These are phyloP conservation scores for Pythium grandisporangium DNA, from an alignment of 352 stramenopile genomes.

Conservation along the genomic window DNA sequence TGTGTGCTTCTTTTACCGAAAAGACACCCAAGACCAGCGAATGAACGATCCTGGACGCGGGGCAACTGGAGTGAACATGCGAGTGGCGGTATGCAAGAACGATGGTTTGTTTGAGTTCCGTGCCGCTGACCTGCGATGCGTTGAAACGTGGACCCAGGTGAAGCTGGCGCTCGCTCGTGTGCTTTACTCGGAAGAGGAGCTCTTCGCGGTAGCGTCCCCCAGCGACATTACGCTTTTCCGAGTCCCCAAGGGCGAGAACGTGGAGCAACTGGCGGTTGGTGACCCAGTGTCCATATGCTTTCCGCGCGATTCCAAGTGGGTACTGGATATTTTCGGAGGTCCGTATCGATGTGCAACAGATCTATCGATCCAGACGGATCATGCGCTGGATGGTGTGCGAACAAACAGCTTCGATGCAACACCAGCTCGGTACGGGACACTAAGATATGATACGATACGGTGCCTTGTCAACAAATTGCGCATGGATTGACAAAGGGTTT, in stretches of 20 bases:
- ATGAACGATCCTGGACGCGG: background rate
- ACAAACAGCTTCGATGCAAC: slow-evolving; percentile 20
- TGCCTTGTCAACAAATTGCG: too few relatives aligned
- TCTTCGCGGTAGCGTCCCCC: slow-evolving; percentile 47
- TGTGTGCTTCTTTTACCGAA: too few relatives aligned
- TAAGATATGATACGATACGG: too few relatives aligned
- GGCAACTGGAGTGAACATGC: slow-evolving; percentile 13
- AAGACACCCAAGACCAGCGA: too few relatives aligned
- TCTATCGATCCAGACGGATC: slow-evolving; percentile 45
- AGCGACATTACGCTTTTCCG: slow-evolving; percentile 54
- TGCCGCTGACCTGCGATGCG: slow-evolving; percentile 16
- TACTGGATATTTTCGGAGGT: slow-evolving; percentile 66
- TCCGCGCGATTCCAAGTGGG: slow-evolving; percentile 42
- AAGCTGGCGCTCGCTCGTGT: slow-evolving; percentile 49
- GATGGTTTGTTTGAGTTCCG: slow-evolving; percentile 70
- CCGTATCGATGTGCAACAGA: slow-evolving; percentile 39
- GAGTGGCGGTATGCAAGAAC: slow-evolving; percentile 72
- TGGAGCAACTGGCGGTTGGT: slow-evolving; percentile 14
- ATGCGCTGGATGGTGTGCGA: slow-evolving; percentile 38
- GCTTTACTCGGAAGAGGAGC: slow-evolving; percentile 64
- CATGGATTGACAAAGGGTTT: too few relatives aligned
- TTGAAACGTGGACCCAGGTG: slow-evolving; percentile 26
- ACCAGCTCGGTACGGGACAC: too few relatives aligned
- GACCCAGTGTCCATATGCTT: slow-evolving; percentile 14
- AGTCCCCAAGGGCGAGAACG: slow-evolving; percentile 33